phyloP scores from a whole-genome alignment of 192 early-diverging fungal species.

The Pecoramyces ruminantium region DNA sequence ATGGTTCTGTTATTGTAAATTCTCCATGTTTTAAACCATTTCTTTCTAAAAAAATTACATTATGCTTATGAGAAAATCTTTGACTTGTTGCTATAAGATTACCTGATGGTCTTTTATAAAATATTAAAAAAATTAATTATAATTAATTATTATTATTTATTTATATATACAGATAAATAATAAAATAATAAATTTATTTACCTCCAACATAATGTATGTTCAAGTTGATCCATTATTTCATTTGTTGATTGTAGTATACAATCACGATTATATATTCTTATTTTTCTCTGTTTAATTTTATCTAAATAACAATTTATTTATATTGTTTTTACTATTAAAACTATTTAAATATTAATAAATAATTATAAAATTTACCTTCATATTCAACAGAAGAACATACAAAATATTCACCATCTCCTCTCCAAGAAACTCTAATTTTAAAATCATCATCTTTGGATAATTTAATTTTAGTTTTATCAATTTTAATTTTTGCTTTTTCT shows the following conservation, averaged over 20 bases:
- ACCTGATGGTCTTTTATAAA: slow-evolving; percentile 58
- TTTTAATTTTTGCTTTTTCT: slow-evolving; percentile 30
- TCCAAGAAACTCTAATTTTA: slow-evolving; percentile 62
- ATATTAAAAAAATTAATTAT: no score
- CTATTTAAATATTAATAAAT: no score
- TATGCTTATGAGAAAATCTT: slow-evolving; percentile 54
- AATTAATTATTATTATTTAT: no score
- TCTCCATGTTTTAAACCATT: slow-evolving; percentile 91
- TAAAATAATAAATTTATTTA: neutral
- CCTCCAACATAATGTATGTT: slow-evolving; percentile 63
- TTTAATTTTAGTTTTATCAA: slow-evolving; percentile 17
- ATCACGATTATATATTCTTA: slow-evolving; percentile 74
- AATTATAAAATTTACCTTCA: slow-evolving; percentile 3
- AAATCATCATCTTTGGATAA: slow-evolving; percentile 51
- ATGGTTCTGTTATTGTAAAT: slow-evolving; percentile 53
- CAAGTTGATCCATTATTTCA: slow-evolving; percentile 61
- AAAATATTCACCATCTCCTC: slow-evolving; percentile 75
- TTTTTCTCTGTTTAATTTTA: slow-evolving; percentile 18
- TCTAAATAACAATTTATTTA: neutral
- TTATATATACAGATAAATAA: no score
- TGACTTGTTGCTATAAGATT: slow-evolving; percentile 71
- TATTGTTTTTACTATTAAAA: no score
- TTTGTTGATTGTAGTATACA: slow-evolving; percentile 62
- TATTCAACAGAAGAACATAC: slow-evolving; percentile 51
- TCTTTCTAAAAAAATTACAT: slow-evolving; percentile 84